Conservation (phyloP, 495 filamentous ascomycete genomes). For the Rhypophila decipiens region DNA sequence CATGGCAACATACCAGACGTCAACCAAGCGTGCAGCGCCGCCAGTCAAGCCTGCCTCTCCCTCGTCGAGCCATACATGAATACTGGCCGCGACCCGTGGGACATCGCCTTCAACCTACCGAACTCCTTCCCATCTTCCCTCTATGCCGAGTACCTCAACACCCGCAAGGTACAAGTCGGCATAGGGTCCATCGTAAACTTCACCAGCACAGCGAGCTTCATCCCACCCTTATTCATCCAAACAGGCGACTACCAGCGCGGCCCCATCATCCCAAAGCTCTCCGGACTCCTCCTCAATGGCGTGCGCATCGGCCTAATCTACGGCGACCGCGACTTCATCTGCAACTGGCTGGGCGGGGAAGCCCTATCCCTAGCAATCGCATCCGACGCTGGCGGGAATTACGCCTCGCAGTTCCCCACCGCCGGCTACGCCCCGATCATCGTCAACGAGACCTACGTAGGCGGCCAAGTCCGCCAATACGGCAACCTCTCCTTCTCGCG, state of each 20-base stretch:
- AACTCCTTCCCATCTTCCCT: slow-evolving; percentile 61
- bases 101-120: slow-evolving; percentile 45
- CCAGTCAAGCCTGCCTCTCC: slow-evolving; percentile 37
- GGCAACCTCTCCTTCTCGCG: slow-evolving; percentile 65
- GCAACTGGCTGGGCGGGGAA: slow-evolving; percentile 63
- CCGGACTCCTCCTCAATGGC: slow-evolving; percentile 44
- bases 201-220: slow-evolving; percentile 46
- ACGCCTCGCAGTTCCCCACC: slow-evolving; percentile 29
- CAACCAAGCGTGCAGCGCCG: slow-evolving; percentile 39
- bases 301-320: slow-evolving; percentile 67
- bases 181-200: slow-evolving; percentile 64
- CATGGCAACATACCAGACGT: slow-evolving; percentile 38
- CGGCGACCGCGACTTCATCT: slow-evolving; percentile 59
- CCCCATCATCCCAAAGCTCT: slow-evolving; percentile 42
- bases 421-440: slow-evolving; percentile 51
- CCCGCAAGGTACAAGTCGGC: slow-evolving; percentile 53
- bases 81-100: slow-evolving; percentile 53
- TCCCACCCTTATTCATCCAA: slow-evolving; percentile 44
- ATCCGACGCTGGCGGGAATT: slow-evolving; percentile 17
- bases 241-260: slow-evolving; percentile 49
- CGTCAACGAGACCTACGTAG: slow-evolving; percentile 46
- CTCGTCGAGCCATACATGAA: slow-evolving; percentile 42
- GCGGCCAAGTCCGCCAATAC: slow-evolving; percentile 60
- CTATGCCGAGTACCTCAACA: slow-evolving; percentile 59
- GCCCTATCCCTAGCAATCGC: slow-evolving; percentile 52